Base-by-base conservation (phyloP, 2,329 filamentous ascomycete species). In the Sporothrix brunneoviolacea region DNA sequence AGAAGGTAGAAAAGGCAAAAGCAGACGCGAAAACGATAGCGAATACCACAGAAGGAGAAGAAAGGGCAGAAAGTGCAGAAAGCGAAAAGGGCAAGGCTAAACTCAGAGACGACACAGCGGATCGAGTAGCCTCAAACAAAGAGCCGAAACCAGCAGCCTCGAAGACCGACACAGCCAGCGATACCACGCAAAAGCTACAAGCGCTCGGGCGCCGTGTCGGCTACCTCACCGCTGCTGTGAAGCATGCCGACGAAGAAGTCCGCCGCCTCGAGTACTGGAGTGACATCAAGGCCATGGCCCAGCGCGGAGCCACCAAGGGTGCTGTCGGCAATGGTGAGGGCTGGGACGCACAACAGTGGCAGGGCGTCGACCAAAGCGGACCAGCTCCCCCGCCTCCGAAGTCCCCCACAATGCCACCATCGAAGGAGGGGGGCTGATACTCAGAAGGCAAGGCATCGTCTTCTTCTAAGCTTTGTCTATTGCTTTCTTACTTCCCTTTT, bases 201-300 rank as follows among this genome's bases (percentile, higher is more conserved):
- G 47, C 38, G 4, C 45, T 48, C 1, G 54, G 36, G 56, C 69
- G 41, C 59, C 74, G 80, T 50, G 80, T 82, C 46, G 73, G 83
- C 39, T 83, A 88, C 57, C 74, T 97, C n/a, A 75, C 81, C 30
- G 82, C 78, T 22, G 88, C 91, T 1, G 75, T 89, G 12, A 75
- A 83, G 54, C 84, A 87, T 42, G 89, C 88, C 2, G 86, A 91
- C 56, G 82, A 84, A 59, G 87, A 95, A 61, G 84, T 95, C 44
- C 83, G 83, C 51, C 83, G 78, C 53, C 71, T 95, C 7, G 88
- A 94, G 45, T 94, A 90, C 63, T 95, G 91, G 84, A 91, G 86
- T 62, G 88, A 95, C 62, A 80, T 88, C 55, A 87, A 83, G 65
- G 77, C 77, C 15, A 82, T 89, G 68, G 78, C 83, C 0, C 72